Evolutionary conservation across 2,329 filamentous ascomycete genomes (phyloP).

Genomic region (Alternaria hordeiaustralica): DNA sequence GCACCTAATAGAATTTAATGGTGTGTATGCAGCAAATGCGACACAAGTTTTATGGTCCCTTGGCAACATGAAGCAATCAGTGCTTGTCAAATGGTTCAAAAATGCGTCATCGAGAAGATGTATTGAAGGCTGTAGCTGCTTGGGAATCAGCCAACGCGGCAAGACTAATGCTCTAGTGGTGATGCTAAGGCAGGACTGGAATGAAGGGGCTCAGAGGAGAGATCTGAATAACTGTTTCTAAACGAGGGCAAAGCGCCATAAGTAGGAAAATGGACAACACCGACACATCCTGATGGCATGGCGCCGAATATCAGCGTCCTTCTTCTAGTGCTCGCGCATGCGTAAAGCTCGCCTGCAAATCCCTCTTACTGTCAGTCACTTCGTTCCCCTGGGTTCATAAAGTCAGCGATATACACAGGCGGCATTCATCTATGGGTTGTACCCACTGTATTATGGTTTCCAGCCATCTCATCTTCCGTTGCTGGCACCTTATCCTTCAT

Average conservation of each 20-base stretch:
- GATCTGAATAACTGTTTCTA: not conserved
- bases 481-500: not conserved
- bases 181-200: not conserved
- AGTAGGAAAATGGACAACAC: not conserved
- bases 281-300: not conserved
- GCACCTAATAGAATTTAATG: not conserved
- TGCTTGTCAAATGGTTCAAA: not conserved
- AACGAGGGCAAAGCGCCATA: not conserved
- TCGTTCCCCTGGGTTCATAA: not conserved
- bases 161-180: not conserved
- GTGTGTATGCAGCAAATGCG: not conserved
- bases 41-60: not conserved
- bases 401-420: not conserved
- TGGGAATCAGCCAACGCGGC: not conserved
- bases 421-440: not conserved
- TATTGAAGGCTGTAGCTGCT: not conserved
- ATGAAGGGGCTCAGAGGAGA: not conserved
- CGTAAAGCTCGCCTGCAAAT: not conserved
- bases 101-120: not conserved
- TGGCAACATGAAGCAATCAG: slow-evolving; percentile 3
- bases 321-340: slow-evolving; percentile 24
- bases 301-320: slow-evolving; percentile 1
- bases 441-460: not conserved
- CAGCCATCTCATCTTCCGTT: not conserved
- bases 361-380: not conserved